Conservation (phyloP, 1,139 yeast species). For the Blastobotrys raffinosifermentans region DNA sequence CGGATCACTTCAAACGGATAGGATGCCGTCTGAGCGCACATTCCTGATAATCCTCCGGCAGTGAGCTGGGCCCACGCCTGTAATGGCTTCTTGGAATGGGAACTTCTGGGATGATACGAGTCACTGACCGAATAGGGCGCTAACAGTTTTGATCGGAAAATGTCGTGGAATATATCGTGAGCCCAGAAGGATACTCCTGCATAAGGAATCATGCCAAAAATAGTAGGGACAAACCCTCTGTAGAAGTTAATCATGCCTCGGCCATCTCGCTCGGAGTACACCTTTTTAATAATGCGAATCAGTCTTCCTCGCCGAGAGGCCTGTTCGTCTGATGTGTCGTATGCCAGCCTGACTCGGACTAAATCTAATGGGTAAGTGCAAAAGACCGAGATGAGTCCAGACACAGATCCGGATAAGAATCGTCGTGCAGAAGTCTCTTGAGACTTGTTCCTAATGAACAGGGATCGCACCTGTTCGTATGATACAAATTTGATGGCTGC, state of each 20-base stretch:
- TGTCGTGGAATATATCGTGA: conserved; percentile 85
- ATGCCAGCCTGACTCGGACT: conserved; percentile 86
- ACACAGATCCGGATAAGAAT: conserved; percentile 80
- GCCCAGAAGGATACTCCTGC: conserved; percentile 97
- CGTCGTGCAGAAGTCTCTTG: conserved; percentile 80
- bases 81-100: conserved; percentile 43
- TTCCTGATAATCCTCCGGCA: conserved; percentile 95
- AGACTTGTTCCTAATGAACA: conserved; percentile 66
- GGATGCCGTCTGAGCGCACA: conserved; percentile 93
- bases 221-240: conserved; percentile 91
- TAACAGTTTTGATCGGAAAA: conserved; percentile 56
- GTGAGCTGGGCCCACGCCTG: conserved; percentile 85
- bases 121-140: conserved; percentile 50
- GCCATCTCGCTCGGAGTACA: conserved; percentile 36
- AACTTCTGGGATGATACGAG: conserved; percentile 10
- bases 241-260: conserved; percentile 49
- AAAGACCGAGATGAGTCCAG: conserved; percentile 78
- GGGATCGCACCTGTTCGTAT: conserved; percentile 81
- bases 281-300: conserved; percentile 45
- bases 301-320: conserved; percentile 45
- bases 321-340: conserved; percentile 47
- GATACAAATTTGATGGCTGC: conserved; percentile 98
- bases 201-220: conserved; percentile 93
- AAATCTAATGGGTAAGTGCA: conserved; percentile 90
- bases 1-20: conserved; percentile 95